Base-by-base conservation (phyloP, 768 basidiomycete genomes). In the Pleurotus ostreatus region DNA sequence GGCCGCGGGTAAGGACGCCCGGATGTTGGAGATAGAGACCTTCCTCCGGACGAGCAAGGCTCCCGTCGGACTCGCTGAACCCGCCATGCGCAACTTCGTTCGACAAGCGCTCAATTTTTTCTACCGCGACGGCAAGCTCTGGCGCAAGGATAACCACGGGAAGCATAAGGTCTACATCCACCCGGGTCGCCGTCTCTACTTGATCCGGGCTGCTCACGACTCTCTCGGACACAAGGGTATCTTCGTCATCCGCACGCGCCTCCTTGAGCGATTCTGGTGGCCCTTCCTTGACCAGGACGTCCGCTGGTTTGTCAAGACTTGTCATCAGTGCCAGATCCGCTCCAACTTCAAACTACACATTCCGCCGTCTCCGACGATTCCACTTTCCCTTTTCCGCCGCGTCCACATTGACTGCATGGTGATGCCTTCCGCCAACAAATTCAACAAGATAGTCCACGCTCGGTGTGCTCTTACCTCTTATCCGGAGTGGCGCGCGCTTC, bases 191-290 rank as follows among this genome's bases (percentile, higher is more conserved):
- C 58, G 61, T 0, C 48, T 68, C 18, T 43, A 55, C 2, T 53
- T 72, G 8, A 25, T 71, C 26, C 53, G 46, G 0, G 46, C 67
- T 7, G 65, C 62, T n/a, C 62, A 69, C 37, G 63, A 69, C 34
- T 57, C 65, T 1, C 59, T 65, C 5, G 65, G 69, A 3, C 68
- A 68, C 58, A 60, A 64, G 18, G 66, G 70, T 0, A 60, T 69
- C 45, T 69, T 60, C 43, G 46, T 66, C 1, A 66, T 62, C 2
- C 43, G 49, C 5, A 25, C 47, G 0, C 62, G 55, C 6, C n/a
- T 73, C 1, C 16, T 18, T 2, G 65, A 69, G 18, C 58, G 66
- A 0, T 69, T 67, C 49, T 72, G 68, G 68, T 72, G 71, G 71
- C 71, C 68, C 0, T 44, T 20, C 12, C 51, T 70, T n/a, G 55